Evolutionary conservation across 768 basidiomycete species (phyloP), one percentile per base, ranked within the genome.

Genomic region (Tylopilus vinaceipallidus): DNA sequence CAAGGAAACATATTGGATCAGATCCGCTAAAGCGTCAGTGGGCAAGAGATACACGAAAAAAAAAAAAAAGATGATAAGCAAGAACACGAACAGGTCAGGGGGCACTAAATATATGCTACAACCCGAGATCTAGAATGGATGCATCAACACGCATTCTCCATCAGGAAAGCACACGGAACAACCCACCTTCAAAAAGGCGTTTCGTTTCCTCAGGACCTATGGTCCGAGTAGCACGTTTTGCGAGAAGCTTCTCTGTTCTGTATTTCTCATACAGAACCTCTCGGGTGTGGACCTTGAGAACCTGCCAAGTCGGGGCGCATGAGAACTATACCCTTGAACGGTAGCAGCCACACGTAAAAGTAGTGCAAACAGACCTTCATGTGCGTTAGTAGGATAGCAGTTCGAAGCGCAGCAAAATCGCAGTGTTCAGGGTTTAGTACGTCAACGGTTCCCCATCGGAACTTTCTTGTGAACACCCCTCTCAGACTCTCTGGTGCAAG

Each of bases 231-330:
- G 88, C 91, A 55, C 91, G 86, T 56, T 89, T 80, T 38, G 88
- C 90, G 17, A 94, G 81, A 48, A 94, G 79, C 70, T 92, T 92
- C 73, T 93, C 91, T 2, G 91, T 94, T 62, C 95, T 78, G 69
- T 86, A 98, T 60, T 85, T 86, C 75, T 98, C 95, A 67, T 98
- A 98, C 69, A 95, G 71, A 49, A 92, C 88, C 66, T 95, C 90
- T 59, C 85, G 85, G 27, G 93, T 95, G 50, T 82, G 83, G 38
- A 75, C 80, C 72, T 91, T 92, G 52, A 95, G 75, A 60, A 87
- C 75, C 90, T 93, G 63, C 20, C 49, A 53, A 45, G 47, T 54
- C 19, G 6, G 39, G 44, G 10, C 32, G 34, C 2, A 49, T 51
- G 27, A 54, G 36, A 23, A 45, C 30, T 33, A 33, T 45, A 20